Percentiles rank a stretch among this genome's conserved stretches.
phyloP scores from a whole-genome alignment of 352 stramenopile species.

The Nothophytophthora sp. region DNA sequence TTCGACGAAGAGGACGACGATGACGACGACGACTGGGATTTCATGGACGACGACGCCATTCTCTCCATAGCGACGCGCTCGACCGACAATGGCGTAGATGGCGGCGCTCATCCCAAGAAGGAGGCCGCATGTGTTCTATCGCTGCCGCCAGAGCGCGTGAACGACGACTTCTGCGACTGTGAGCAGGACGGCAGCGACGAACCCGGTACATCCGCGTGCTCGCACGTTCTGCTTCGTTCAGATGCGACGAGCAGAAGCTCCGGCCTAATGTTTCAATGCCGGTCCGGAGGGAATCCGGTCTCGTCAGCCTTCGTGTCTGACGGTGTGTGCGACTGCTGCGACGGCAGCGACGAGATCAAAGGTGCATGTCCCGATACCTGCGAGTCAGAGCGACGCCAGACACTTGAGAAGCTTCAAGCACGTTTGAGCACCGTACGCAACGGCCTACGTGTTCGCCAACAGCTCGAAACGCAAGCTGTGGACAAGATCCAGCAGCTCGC shows the following conservation, averaged over 20 bases:
- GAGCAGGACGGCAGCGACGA: conserved; percentile 88
- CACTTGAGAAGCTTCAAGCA: conserved; percentile 18
- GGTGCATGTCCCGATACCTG: conserved; percentile 51
- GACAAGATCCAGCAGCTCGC: conserved; percentile 27
- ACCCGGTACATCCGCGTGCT: conserved; percentile 80
- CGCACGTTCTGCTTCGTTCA: conserved; percentile 31
- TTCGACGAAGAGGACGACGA: conserved; percentile 47
- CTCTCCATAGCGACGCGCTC: conserved; percentile 7
- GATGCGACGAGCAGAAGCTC: neutral
- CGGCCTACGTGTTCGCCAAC: conserved; percentile 18
- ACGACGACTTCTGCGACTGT: conserved; percentile 96
- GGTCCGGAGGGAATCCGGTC: conserved; percentile 29
- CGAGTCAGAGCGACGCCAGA: conserved; percentile 11
- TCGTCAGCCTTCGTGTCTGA: conserved; percentile 82
- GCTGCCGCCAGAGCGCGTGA: conserved; percentile 47
- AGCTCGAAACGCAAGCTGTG: conserved; percentile 24
- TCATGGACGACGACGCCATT: conserved; percentile 55
- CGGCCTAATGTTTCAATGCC: conserved; percentile 39
- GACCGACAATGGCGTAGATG: neutral
- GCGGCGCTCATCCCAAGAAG: neutral
- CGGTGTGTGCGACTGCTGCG: conserved; percentile 98
- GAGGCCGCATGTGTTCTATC: conserved; percentile 31
- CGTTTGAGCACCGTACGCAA: conserved; percentile 23
- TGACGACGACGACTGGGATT: conserved; percentile 63
- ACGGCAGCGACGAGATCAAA: conserved; percentile 92